phyloP scores from a whole-genome alignment of 2,329 filamentous ascomycete species.

The Sphaerulina musiva region DNA sequence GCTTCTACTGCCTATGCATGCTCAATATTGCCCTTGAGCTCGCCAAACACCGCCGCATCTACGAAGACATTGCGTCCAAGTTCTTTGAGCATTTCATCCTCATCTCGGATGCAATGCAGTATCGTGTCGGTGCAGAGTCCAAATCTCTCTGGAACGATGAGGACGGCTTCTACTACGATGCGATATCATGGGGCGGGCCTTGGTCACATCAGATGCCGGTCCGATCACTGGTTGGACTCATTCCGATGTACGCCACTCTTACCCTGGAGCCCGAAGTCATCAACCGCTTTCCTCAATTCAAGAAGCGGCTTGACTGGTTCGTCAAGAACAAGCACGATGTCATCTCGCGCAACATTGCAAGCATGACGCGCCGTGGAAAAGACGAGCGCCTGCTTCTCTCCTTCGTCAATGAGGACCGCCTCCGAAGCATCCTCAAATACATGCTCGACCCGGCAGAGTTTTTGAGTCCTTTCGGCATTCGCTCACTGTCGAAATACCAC shows the following conservation, averaged over 20 bases:
- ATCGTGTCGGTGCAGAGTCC: slow-evolving; percentile 61
- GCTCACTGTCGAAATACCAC: slow-evolving; percentile 86
- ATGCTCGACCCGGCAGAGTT: slow-evolving; percentile 97
- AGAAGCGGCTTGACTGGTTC: slow-evolving; percentile 90
- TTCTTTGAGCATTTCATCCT: slow-evolving; percentile 99
- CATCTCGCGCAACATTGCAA: slow-evolving; percentile 89
- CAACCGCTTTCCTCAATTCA: slow-evolving; percentile 86
- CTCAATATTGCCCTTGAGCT: slow-evolving; percentile 92
- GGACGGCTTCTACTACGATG: slow-evolving; percentile 97
- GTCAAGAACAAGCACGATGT: slow-evolving; percentile 79
- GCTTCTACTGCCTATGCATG: slow-evolving; percentile 94
- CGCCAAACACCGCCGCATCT: slow-evolving; percentile 88
- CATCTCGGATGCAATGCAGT: slow-evolving; percentile 92
- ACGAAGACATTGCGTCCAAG: slow-evolving; percentile 94
- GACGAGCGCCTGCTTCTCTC: slow-evolving; percentile 81
- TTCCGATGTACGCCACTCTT: slow-evolving; percentile 84
- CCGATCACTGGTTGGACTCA: slow-evolving; percentile 83
- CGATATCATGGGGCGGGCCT: slow-evolving; percentile 90
- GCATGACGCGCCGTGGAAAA: slow-evolving; percentile 83
- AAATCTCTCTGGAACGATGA: slow-evolving; percentile 93
- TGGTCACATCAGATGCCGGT: slow-evolving; percentile 91
- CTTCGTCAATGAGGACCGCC: slow-evolving; percentile 85
- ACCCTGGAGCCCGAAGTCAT: slow-evolving; percentile 92
- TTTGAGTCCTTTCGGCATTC: slow-evolving; percentile 80
- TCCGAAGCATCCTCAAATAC: slow-evolving; percentile 78